phyloP scores from a whole-genome alignment of 495 filamentous ascomycete genomes.

The Aspergillus biplanus region DNA sequence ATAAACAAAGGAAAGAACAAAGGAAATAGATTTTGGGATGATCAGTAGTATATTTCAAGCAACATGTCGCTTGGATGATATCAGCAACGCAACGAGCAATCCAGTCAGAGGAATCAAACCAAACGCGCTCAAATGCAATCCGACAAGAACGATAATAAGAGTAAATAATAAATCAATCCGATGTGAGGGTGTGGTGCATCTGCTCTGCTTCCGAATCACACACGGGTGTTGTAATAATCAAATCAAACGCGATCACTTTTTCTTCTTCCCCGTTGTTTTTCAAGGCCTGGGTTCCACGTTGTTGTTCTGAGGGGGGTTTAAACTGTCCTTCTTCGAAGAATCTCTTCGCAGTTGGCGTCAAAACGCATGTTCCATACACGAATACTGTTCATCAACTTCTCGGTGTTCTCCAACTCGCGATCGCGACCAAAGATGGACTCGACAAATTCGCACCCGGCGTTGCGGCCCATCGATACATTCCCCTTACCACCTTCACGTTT shows the following conservation, averaged over 20 bases:
- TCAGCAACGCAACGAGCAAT: slow-evolving; percentile 28
- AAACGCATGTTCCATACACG: slow-evolving; percentile 95
- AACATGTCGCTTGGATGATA: slow-evolving; percentile 12
- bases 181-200: neutral
- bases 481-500: slow-evolving; percentile 63
- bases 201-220: neutral
- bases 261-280: neutral
- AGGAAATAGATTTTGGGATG: slow-evolving; percentile 28
- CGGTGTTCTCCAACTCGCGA: slow-evolving; percentile 88
- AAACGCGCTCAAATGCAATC: slow-evolving; percentile 36
- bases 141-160: slow-evolving; percentile 12
- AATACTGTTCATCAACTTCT: slow-evolving; percentile 91
- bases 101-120: slow-evolving; percentile 23
- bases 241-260: neutral
- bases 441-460: slow-evolving; percentile 94
- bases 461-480: slow-evolving; percentile 81
- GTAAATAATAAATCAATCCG: slow-evolving; percentile 12
- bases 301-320: slow-evolving; percentile 24
- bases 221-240: slow-evolving; percentile 2
- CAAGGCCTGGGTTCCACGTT: slow-evolving; percentile 8
- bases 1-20: slow-evolving; percentile 30
- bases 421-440: slow-evolving; percentile 95
- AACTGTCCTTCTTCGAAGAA: slow-evolving; percentile 58
- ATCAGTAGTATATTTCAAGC: slow-evolving; percentile 22
- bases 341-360: slow-evolving; percentile 94